Percentiles rank a stretch among this genome's conserved stretches.
phyloP scores from a whole-genome alignment of 2,329 filamentous ascomycete genomes.

The Claviceps fusiformis region DNA sequence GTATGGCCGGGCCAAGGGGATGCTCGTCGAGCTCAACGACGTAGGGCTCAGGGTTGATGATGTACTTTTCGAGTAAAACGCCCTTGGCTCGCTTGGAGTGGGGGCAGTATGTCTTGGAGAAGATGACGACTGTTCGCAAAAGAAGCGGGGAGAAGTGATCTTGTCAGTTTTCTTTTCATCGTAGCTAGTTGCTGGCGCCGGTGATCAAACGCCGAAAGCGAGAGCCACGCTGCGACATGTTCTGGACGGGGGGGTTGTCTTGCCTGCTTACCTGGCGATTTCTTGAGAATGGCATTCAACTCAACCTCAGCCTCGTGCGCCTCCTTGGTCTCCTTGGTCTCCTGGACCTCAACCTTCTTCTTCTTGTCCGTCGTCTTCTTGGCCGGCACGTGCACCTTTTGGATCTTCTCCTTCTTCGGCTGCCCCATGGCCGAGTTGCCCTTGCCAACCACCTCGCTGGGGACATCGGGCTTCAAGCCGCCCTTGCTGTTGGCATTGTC shows the following conservation, averaged over 20 bases:
- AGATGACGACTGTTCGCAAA: conserved; percentile 69
- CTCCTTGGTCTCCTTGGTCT: conserved; percentile 42
- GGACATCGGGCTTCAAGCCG: conserved; percentile 40
- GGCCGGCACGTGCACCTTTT: conserved; percentile 7
- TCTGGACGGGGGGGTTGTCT: too few species aligned
- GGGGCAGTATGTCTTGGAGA: conserved; percentile 89
- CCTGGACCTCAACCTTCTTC: conserved; percentile 14
- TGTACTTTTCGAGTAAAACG: conserved; percentile 72
- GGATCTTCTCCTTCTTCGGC: conserved; percentile 19
- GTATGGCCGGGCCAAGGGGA: conserved; percentile 57
- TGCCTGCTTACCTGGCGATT: conserved; percentile 70
- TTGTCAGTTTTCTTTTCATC: too few species aligned
- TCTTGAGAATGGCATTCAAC: conserved; percentile 68
- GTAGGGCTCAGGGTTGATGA: conserved; percentile 66
- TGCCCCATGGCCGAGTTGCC: conserved; percentile 43
- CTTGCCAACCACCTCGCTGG: conserved; percentile 43
- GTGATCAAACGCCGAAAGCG: too few species aligned
- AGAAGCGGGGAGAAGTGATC: too few species aligned
- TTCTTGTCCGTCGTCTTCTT: conserved; percentile 2
- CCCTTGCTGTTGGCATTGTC: conserved; percentile 35
- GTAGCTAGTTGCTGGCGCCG: too few species aligned
- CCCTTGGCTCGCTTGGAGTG: conserved; percentile 75
- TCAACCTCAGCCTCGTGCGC: conserved; percentile 55
- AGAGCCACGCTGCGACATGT: too few species aligned
- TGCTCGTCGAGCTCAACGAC: conserved; percentile 87